Evolutionary conservation across 768 basidiomycete species (phyloP).

Genomic region (Plicaturopsis crispa): DNA sequence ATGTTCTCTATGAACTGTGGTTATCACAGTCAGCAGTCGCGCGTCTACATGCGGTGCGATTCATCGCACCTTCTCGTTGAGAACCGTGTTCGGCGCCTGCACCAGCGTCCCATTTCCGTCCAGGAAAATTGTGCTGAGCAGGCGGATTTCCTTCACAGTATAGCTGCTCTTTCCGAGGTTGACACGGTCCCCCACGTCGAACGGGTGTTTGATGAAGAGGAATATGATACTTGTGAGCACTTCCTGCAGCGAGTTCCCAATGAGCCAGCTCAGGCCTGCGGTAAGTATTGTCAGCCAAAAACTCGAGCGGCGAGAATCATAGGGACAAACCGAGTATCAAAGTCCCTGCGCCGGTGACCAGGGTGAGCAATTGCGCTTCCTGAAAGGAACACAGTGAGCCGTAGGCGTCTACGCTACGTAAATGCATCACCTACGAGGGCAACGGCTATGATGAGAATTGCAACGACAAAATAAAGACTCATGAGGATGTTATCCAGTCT

Average conservation of each 20-base stretch:
- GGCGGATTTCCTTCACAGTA: conserved; percentile 82
- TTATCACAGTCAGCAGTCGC: no score
- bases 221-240: conserved; percentile 85
- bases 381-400: conserved; percentile 17
- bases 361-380: conserved; percentile 67
- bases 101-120: conserved; percentile 36
- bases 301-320: background rate
- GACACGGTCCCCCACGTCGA: conserved; percentile 77
- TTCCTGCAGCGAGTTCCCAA: conserved; percentile 74
- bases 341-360: conserved; percentile 72
- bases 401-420: conserved; percentile 3
- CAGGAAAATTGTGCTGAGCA: conserved; percentile 71
- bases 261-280: conserved; percentile 78
- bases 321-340: conserved; percentile 35
- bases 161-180: conserved; percentile 44
- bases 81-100: conserved; percentile 63
- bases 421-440: conserved; percentile 46
- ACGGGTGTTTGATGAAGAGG: conserved; percentile 82
- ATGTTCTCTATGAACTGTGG: conserved; percentile 62
- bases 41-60: no score
- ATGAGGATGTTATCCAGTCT: conserved; percentile 83
- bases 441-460: conserved; percentile 76
- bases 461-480: conserved; percentile 66
- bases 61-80: conserved; percentile 44
- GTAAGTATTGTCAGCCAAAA: conserved; percentile 6